These are phyloP conservation scores for Polysphondylium violaceum DNA, from an alignment of 78 protist species.

Conservation along the genomic window DNA sequence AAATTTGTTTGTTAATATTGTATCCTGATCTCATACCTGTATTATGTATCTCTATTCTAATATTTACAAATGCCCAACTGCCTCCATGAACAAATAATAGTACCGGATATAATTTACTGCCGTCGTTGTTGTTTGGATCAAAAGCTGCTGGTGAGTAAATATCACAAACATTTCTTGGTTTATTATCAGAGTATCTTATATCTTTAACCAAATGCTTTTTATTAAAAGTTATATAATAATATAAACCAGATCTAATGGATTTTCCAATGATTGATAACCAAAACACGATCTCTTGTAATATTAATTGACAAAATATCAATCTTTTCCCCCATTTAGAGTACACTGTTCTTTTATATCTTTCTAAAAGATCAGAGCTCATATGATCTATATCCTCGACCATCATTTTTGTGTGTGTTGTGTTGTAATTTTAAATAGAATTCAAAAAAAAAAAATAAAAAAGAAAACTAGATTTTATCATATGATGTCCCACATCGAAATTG, in stretches of 20 bases:
- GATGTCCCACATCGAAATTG: too few species aligned
- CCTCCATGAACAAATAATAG: conserved; percentile 67
- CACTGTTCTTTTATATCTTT: conserved; percentile 4
- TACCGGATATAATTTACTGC: conserved; percentile 1
- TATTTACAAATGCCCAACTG: conserved; percentile 27
- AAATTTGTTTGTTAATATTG: background rate
- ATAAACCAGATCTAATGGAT: background rate
- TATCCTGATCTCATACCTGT: too few species aligned
- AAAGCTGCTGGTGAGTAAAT: conserved; percentile 29
- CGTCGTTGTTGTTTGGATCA: background rate
- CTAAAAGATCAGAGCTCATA: too few species aligned
- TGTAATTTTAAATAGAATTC: too few species aligned
- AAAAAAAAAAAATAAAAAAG: too few species aligned
- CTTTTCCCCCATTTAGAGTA: conserved; percentile 18
- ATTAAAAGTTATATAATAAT: background rate
- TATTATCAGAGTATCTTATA: conserved; percentile 25
- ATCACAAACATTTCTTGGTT: conserved; percentile 43
- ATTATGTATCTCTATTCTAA: background rate
- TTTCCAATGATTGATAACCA: background rate
- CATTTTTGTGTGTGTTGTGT: too few species aligned
- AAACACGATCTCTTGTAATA: conserved; percentile 10
- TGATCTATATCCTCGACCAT: too few species aligned
- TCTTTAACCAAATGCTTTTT: conserved; percentile 4
- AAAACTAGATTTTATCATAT: too few species aligned
- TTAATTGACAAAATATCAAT: background rate